These are phyloP conservation scores for Fragilaria crotonensis DNA, from an alignment of 108 stramenopile species.

Conservation along the genomic window DNA sequence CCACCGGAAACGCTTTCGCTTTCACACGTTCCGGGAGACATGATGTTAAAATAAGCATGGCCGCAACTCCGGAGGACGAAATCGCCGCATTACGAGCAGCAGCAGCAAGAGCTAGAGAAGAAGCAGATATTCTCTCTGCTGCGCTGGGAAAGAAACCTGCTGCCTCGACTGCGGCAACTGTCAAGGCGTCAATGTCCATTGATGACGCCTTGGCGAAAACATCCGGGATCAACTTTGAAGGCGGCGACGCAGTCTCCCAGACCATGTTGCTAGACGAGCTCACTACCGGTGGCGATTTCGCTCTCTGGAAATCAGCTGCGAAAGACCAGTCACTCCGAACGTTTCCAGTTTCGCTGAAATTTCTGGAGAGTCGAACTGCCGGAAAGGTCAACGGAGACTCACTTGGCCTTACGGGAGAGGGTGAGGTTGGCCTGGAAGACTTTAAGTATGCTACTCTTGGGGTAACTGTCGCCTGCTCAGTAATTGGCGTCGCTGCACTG, in stretches of 20 bases:
- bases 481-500: conserved; percentile 45
- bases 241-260: conserved; percentile 36
- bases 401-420: conserved; percentile 45
- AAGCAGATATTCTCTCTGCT: conserved; percentile 48
- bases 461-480: conserved; percentile 44
- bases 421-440: conserved; percentile 75
- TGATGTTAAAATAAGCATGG: not conserved
- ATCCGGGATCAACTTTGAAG: conserved; percentile 32
- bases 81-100: conserved; percentile 55
- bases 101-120: conserved; percentile 75
- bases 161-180: conserved; percentile 9
- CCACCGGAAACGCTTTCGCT: not conserved
- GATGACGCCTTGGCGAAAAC: conserved; percentile 24
- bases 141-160: not conserved
- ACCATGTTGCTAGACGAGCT: conserved; percentile 35
- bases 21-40: too few relatives aligned
- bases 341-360: conserved; percentile 56
- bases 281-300: conserved; percentile 32
- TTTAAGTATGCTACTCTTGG: conserved; percentile 72
- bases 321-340: conserved; percentile 31
- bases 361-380: conserved; percentile 48
- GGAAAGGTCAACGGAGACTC: conserved; percentile 45
- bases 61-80: conserved; percentile 28
- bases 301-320: conserved; percentile 48
- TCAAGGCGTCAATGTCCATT: conserved; percentile 10